phyloP scores from a whole-genome alignment of 148 eudicot species.

The Chenopodium suecicum region DNA sequence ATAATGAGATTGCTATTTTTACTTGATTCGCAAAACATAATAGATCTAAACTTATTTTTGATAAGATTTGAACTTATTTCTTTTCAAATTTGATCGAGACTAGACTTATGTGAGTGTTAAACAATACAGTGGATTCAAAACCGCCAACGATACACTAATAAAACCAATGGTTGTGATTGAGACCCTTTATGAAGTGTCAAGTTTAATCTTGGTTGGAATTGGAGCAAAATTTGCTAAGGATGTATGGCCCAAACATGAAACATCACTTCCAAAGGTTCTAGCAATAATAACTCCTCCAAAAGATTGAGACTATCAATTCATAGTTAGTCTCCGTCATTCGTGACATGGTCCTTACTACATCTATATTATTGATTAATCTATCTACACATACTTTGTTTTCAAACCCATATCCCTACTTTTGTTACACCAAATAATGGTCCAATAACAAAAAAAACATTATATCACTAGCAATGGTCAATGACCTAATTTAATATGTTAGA shows the following conservation, averaged over 20 bases:
- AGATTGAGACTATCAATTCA: background rate
- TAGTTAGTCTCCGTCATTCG: background rate
- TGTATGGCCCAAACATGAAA: background rate
- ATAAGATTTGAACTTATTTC: no score
- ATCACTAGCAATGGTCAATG: background rate
- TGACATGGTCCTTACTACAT: background rate
- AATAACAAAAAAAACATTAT: no score
- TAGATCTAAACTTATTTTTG: no score
- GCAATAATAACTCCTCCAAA: background rate
- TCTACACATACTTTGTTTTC: background rate
- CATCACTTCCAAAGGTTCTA: background rate
- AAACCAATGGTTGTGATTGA: no score
- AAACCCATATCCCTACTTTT: background rate
- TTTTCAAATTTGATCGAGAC: no score
- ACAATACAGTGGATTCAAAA: background rate
- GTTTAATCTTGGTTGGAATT: no score
- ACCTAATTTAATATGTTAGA: background rate
- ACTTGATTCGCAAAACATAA: no score
- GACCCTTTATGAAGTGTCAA: no score
- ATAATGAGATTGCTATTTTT: no score
- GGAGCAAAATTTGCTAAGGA: background rate
- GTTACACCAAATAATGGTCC: background rate
- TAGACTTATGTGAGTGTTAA: no score
- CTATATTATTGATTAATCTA: background rate
- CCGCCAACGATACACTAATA: background rate